Evolutionary conservation across 2,329 filamentous ascomycete species (phyloP), one percentile per base, ranked within the genome.

Genomic region (Penicillium paneum): DNA sequence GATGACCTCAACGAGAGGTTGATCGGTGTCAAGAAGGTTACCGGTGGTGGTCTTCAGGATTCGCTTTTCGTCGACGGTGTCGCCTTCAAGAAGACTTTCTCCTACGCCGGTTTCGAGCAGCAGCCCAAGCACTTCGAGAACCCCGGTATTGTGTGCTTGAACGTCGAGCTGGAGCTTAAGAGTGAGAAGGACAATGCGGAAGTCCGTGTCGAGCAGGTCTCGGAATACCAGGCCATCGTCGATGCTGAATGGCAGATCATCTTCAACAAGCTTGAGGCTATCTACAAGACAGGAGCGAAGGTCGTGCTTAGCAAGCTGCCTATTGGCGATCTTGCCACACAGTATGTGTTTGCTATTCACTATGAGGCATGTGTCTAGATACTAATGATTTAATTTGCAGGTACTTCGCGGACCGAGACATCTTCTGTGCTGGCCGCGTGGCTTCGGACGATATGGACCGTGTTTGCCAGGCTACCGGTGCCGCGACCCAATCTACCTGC

Each of bases 161-260:
- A 97, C 74, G 94, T 99, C 65, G 94, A 99, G 78, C 83, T 99
- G 58, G 94, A 99, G 79, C 82, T 99, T 66, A 99, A 99, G 85
- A 93, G 90, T 59, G 94, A 99, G 76, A 99, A 97, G 82, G 94
- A 99, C 79, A 99, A 99, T 69, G 94, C 94, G 56, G 94, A 99
- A 79, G 91, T 99, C 60, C 88, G 94, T 56, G 92, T 99, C 55
- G 94, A 97, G 78, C 92, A 97, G 76, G 94, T 99, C 49, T 96
- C 93, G 19, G 94, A 99, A 78, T 99, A 99, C 80, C 94, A 99
- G 79, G 94, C 94, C 60, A 97, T 99, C 65, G 94, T 99, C 71
- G 94, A 99, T 71, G 94, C 94, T 29, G 94, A 99, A 77, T 99
- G 94, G 94, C 91, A 97, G 77, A 99, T 99, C 72, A 99, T 99